Conservation (phyloP, 2,329 filamentous ascomycete genomes). For the Diplodia sapinea region DNA sequence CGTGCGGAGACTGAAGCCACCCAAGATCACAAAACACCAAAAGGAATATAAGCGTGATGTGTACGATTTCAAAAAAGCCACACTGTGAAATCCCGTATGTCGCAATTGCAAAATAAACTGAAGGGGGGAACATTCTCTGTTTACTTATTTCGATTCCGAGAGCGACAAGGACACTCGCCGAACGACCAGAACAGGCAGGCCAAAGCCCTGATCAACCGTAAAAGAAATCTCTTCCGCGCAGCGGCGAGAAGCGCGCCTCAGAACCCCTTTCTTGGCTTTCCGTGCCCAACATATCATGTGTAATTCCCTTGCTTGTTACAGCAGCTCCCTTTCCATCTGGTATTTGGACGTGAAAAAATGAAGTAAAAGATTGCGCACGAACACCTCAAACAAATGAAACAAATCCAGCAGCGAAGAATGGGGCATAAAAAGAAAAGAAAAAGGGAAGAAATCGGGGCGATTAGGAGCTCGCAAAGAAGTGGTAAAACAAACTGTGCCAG, state of each 20-base stretch:
- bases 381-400: conserved; percentile 25
- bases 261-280: conserved; percentile 26
- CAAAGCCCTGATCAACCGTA: conserved; percentile 19
- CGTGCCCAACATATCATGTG: conserved; percentile 24
- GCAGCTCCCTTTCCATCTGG: conserved; percentile 27
- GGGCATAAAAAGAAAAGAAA: conserved; percentile 25
- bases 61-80: conserved; percentile 22
- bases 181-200: conserved; percentile 27
- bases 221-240: conserved; percentile 29
- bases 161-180: conserved; percentile 24
- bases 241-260: conserved; percentile 28
- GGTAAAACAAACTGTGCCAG: conserved; percentile 1
- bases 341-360: conserved; percentile 26
- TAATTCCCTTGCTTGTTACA: conserved; percentile 25
- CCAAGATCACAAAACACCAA: conserved; percentile 15
- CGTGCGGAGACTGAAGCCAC: conserved; percentile 15
- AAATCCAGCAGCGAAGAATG: conserved; percentile 22
- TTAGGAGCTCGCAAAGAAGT: conserved; percentile 13
- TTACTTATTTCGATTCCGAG: conserved; percentile 27
- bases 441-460: conserved; percentile 18
- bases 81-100: conserved; percentile 16
- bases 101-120: conserved; percentile 11
- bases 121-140: conserved; percentile 22
- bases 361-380: conserved; percentile 19
- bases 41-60: not conserved